phyloP scores from a whole-genome alignment of 2,329 filamentous ascomycete genomes.

The Ophiocordyceps camponoti-leonardi region DNA sequence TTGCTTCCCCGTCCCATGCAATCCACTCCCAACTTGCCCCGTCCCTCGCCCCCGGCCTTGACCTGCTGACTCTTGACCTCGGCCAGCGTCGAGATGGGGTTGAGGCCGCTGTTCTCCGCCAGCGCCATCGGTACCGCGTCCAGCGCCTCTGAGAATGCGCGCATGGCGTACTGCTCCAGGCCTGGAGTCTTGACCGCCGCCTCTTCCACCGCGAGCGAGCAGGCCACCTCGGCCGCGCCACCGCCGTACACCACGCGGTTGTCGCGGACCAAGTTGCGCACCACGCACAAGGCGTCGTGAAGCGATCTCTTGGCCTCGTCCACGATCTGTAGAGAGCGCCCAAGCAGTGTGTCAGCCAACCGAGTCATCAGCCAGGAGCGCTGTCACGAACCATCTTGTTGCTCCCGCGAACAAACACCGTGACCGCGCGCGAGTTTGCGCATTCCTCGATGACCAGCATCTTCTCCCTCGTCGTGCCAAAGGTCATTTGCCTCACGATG shows the following conservation, averaged over 20 bases:
- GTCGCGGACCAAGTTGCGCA: conserved; percentile 87
- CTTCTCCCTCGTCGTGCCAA: conserved; percentile 95
- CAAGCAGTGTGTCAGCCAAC: not conserved
- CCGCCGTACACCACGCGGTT: conserved; percentile 97
- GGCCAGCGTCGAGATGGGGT: conserved; percentile 87
- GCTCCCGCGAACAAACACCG: conserved; percentile 87
- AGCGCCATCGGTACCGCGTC: conserved; percentile 90
- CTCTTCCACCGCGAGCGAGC: conserved; percentile 89
- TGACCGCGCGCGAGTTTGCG: conserved; percentile 92
- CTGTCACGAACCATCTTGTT: conserved; percentile 79
- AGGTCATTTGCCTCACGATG: conserved; percentile 83
- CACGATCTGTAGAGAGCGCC: conserved; percentile 51
- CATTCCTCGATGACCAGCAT: conserved; percentile 99
- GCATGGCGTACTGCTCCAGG: conserved; percentile 98
- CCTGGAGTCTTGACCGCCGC: conserved; percentile 87
- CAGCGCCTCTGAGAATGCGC: conserved; percentile 87
- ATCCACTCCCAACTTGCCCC: conserved; percentile 71
- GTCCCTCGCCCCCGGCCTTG: conserved; percentile 39
- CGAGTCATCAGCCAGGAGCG: not conserved
- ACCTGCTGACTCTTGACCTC: conserved; percentile 93
- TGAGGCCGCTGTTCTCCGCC: conserved; percentile 91
- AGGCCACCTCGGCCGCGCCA: conserved; percentile 92
- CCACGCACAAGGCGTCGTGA: conserved; percentile 93
- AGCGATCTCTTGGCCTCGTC: conserved; percentile 96
- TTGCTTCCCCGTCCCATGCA: conserved; percentile 94